Evolutionary conservation across 176 grass and related monocot species (phyloP).

Genomic region (Carex kokanica): DNA sequence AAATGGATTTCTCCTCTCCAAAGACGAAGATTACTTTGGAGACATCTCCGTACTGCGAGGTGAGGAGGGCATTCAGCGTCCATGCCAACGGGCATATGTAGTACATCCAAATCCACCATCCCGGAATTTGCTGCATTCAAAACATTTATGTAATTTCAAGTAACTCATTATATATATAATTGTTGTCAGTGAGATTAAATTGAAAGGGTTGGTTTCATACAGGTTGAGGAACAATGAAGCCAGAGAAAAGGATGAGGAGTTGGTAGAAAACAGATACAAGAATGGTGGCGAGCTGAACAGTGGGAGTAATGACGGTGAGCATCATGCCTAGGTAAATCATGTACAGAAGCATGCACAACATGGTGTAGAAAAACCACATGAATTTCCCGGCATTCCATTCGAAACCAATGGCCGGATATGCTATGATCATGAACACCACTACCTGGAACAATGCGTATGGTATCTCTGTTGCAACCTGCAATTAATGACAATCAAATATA

Average conservation of each 20-base stretch:
- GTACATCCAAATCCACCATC: constrained; percentile 88
- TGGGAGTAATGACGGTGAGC: constrained; percentile 56
- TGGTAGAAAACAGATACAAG: constrained; percentile 53
- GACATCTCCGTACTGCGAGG: constrained; percentile 61
- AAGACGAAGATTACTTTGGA: constrained; percentile 30
- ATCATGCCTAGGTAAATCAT: constrained; percentile 74
- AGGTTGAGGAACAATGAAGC: constrained; percentile 51
- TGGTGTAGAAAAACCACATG: constrained; percentile 60
- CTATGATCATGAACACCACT: constrained; percentile 45
- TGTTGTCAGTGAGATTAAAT: too few species aligned
- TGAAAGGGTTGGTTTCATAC: constrained; percentile 38
- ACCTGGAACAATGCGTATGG: constrained; percentile 48
- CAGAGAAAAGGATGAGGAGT: constrained; percentile 51
- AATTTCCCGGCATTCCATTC: constrained; percentile 53
- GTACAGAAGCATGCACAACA: constrained; percentile 59
- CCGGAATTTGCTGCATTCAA: constrained; percentile 64
- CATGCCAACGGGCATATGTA: constrained; percentile 49
- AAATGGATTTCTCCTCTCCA: constrained; percentile 46
- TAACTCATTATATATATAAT: background rate
- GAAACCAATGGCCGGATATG: constrained; percentile 72
- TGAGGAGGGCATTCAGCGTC: constrained; percentile 62
- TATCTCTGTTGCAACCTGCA: constrained; percentile 59
- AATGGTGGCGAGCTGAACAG: constrained; percentile 53
- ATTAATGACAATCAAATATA: constrained; percentile 1
- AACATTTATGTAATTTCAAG: background rate